Base-by-base conservation (phyloP, 371 early-diverging fungal genomes). In the Polyrhizophydium stewartii region DNA sequence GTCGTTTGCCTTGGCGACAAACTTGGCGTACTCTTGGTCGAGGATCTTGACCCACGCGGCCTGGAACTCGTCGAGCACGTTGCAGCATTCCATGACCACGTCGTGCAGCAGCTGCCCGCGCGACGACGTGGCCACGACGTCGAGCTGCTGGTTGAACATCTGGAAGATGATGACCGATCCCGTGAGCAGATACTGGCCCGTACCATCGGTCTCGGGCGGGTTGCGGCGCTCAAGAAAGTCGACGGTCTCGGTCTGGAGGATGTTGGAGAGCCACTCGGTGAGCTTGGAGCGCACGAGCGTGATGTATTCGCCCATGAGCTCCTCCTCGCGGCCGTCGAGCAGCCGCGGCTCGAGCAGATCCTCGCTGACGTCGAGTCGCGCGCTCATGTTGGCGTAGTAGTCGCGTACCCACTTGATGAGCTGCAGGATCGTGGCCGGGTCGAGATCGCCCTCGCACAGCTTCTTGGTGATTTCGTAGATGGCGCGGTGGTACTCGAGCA, bases 81-180 rank as follows among this genome's bases (percentile, higher is more conserved):
- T 83, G 67, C 88, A 82, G 72, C 96, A 96, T 70, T 94, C 95
- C 22, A 75, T 75, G 7, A 96, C 79, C 9, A 97, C 89, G 59
- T 94, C 89, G 70, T 84, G 87, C 28, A 96, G 75, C 21, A 98
- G 74, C 56, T 86, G 89, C 21, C 89, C 90, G n/a, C 91, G 87
- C 1, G 92, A 89, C 10, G 81, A 72, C 31, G 89, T 85, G 22
- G 82, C 79, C 0, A 92, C 96, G 12, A 96, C 75, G 55, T 93
- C 92, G 40, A 98, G 85, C 67, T 97, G 96, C 76, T 97, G 95
- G 69, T 94, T 96, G 64, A 97, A 85, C 78, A 97, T 95, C 71
- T 95, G 91, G 72, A 96, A 96, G 67, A 95, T 77, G 55, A 93
- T 88, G 22, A 90, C 87, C 2, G 93, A 84, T 3, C 89, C 90